phyloP scores from a whole-genome alignment of 2,329 filamentous ascomycete genomes.

The Zalaria sp. region DNA sequence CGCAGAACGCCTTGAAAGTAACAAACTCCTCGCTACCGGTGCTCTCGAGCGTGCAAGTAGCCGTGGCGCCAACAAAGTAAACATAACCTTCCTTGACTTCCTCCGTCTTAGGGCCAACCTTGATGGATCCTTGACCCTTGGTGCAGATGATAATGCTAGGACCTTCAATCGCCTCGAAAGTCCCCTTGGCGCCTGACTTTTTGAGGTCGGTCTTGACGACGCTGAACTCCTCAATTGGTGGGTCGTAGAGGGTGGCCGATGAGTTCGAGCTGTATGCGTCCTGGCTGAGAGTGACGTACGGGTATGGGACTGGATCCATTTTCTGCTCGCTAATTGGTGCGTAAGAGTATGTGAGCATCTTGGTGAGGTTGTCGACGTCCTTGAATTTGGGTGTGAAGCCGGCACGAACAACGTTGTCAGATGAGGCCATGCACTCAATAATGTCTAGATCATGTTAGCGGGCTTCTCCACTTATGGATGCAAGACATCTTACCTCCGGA shows the following conservation, averaged over 20 bases:
- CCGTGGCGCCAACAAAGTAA: constrained; percentile 65
- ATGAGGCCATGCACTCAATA: constrained; percentile 97
- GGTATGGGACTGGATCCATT: constrained; percentile 73
- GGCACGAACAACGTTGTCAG: constrained; percentile 96
- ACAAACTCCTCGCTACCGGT: constrained; percentile 56
- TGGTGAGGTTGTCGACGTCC: constrained; percentile 75
- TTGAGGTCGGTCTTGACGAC: constrained; percentile 72
- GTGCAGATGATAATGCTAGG: constrained; percentile 93
- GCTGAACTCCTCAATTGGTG: constrained; percentile 90
- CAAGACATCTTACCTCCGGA: constrained; percentile 39
- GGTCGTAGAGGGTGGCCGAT: constrained; percentile 67
- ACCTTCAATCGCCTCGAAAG: constrained; percentile 73
- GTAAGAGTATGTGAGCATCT: constrained; percentile 90
- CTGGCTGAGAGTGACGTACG: constrained; percentile 72
- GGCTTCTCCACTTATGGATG: background rate
- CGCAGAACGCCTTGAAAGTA: constrained; percentile 89
- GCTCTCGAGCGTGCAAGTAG: constrained; percentile 66
- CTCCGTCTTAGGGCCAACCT: constrained; percentile 68
- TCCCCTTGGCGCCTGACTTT: constrained; percentile 59
- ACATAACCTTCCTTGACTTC: constrained; percentile 41
- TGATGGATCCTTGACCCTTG: constrained; percentile 65
- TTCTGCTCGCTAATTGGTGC: constrained; percentile 92
- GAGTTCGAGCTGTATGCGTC: constrained; percentile 67
- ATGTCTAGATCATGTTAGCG: constrained; percentile 45
- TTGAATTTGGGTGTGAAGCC: constrained; percentile 99